Base-by-base conservation (phyloP, 2,329 filamentous ascomycete species). In the Penicillium sp. region DNA sequence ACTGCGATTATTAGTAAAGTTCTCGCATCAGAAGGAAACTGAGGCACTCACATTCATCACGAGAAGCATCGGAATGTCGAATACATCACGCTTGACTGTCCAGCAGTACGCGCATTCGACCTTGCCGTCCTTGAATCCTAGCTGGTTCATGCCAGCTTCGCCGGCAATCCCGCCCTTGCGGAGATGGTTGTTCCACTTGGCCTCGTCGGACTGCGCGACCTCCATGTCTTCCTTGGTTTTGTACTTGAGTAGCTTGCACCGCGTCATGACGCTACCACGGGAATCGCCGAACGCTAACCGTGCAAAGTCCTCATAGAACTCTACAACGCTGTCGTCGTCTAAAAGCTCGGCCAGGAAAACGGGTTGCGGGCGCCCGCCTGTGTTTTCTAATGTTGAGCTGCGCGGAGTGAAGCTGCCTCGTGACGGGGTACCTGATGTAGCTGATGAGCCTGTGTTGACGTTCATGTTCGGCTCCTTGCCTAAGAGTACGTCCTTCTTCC, bases 21-120 rank as follows among this genome's bases (percentile, higher is more conserved):
- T 20, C 13, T 32, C 33, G 32, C 7, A n/a, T 18, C 5, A 25
- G 42, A 7, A 41, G 6, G 27, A 28, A 4, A 38, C 35, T 27
- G 12, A 12, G 24, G 24, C 9, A 85, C 91, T 86, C 71, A 96
- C 93, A 75, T 96, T 96, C 77, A 97, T 92, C 65, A 96, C 88
- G 70, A 97, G 95, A 75, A 97, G 79, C 89, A 96, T 95, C 20
- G 93, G 93, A 71, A 97, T 95, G 74, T 97, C 92, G 74, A 97
- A 97, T 35, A 93, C 89, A 70, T 98, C 93, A 56, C 92, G 81
- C 75, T 95, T 95, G 55, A 97, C 91, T 56, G 89, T 92, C 91
- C 92, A 97, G 75, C 89, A 95, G 73, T 95, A 95, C 63, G 88
- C 90, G 75, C 91, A 96, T 67, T 95, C 88, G 49, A 97, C 87